These are phyloP conservation scores for Phytophthora tentaculata DNA, from an alignment of 352 stramenopile species.

Conservation along the genomic window DNA sequence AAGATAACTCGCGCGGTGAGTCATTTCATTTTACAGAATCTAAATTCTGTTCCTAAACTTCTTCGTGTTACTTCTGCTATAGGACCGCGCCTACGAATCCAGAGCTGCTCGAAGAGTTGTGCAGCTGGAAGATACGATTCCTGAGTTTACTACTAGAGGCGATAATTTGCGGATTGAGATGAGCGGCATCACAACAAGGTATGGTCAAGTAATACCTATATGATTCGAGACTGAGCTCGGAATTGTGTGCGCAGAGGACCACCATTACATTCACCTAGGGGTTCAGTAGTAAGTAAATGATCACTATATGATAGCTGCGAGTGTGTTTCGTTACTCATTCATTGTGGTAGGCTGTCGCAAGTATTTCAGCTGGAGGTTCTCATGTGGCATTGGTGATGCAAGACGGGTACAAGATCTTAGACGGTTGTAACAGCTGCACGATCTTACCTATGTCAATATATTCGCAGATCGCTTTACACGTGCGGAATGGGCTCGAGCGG, in stretches of 20 bases:
- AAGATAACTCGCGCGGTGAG: conserved; percentile 44
- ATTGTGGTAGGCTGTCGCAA: conserved; percentile 53
- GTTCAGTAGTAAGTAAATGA: conserved; percentile 44
- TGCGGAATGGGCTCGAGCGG: conserved; percentile 88
- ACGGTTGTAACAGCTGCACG: background rate
- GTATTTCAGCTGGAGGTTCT: conserved; percentile 78
- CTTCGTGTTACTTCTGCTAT: background rate
- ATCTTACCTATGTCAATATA: background rate
- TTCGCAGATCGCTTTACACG: conserved; percentile 84
- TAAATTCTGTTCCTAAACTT: background rate
- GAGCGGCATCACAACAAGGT: conserved; percentile 84
- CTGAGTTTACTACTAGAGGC: conserved; percentile 66
- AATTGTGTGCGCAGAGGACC: conserved; percentile 47
- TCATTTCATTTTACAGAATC: background rate
- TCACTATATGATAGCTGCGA: background rate
- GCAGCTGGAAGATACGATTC: conserved; percentile 62
- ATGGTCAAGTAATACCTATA: background rate
- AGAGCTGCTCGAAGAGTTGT: conserved; percentile 54
- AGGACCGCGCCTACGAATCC: conserved; percentile 65
- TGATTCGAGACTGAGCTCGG: background rate
- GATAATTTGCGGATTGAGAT: conserved; percentile 68
- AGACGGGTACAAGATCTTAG: conserved; percentile 54
- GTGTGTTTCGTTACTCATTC: background rate
- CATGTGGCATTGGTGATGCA: conserved; percentile 87
- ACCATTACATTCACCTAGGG: conserved; percentile 64